phyloP scores from a whole-genome alignment of 371 early-diverging fungal genomes.

The Mortierella sp. region DNA sequence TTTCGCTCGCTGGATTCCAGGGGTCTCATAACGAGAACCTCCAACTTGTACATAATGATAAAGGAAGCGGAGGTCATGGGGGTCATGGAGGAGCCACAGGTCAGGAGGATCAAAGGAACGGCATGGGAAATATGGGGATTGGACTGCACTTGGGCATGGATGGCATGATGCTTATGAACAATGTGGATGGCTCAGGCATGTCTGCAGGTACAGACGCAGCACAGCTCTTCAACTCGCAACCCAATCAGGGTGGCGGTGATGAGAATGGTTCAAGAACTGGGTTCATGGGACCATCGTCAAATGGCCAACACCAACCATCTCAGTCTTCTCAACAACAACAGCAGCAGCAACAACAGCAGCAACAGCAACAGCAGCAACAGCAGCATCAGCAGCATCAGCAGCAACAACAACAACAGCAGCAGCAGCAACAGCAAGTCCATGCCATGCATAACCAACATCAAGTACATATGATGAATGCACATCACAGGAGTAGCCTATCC shows the following conservation, averaged over 20 bases:
- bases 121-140: conserved; percentile 18
- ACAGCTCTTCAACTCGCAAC: conserved; percentile 7
- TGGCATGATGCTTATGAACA: conserved; percentile 38
- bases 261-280: conserved; percentile 3
- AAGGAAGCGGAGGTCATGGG: conserved; percentile 2
- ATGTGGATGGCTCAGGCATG: conserved; percentile 17
- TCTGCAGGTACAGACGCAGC: conserved; percentile 4
- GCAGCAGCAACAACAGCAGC: conserved; percentile 19
- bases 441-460: conserved; percentile 9
- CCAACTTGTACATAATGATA: conserved; percentile 27
- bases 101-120: conserved; percentile 2
- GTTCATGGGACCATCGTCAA: background rate
- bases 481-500: conserved; percentile 12
- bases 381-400: conserved; percentile 25
- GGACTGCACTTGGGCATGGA: conserved; percentile 34
- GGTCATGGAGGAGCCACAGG: conserved; percentile 8
- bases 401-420: no score
- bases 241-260: conserved; percentile 1
- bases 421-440: conserved; percentile 10
- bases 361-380: conserved; percentile 24
- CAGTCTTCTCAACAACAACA: conserved; percentile 21
- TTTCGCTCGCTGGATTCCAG: conserved; percentile 20
- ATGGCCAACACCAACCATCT: conserved; percentile 13
- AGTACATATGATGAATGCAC: background rate
- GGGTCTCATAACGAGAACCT: conserved; percentile 7